Evolutionary conservation across 352 stramenopile genomes (phyloP), one percentile per base, ranked within the genome.

Genomic region (Phytophthora europaea): DNA sequence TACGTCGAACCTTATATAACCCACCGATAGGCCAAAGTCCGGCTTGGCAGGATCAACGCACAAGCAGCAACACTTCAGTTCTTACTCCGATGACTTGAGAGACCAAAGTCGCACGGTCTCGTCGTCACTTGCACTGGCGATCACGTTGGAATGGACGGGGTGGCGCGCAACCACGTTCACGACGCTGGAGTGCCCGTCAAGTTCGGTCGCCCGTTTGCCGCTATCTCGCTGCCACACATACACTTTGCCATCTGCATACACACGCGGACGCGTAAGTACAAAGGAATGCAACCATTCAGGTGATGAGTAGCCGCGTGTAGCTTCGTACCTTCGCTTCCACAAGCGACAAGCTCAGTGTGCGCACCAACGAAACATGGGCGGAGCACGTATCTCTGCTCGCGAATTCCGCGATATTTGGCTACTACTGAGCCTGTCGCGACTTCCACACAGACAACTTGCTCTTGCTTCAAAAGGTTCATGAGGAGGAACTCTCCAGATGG

Each of bases 41-140:
- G 33, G 23, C 45, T 43, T 43, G 38, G 15, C 38, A 10, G 18
- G 15, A 20, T 22, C 16, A 45, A n/a, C 38, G 13, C 13, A 45
- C 13, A 45, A 45, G 15, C 15, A n/a, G 13, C 13, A 47, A 47
- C 38, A 10, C 9, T 47, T 47, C 38, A 47, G 10, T 31, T 26
- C 36, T 76, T 69, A 77, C 36, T 71, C 71, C 23, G 67, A 12
- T 8, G 75, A 70, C 23, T 58, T 78, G 9, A 90, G 63, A 6
- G 53, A 57, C 83, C 83, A 90, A 8, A 90, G 12, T 2, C 79
- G 81, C 20, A 95, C 65, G 2, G 87, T 94, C 52, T 92, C 85
- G 54, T 95, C 89, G 67, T 95, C 89, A 36, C 87, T 92, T 55
- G 85, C 87, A 28, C 81, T 93, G 5, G 80, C 87, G 47, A 95